A percentile compares a stretch with the other conserved stretches of the same genome.
Evolutionary conservation across 2,329 filamentous ascomycete species (phyloP).

Genomic region (Trichophyton mentagrophytes): DNA sequence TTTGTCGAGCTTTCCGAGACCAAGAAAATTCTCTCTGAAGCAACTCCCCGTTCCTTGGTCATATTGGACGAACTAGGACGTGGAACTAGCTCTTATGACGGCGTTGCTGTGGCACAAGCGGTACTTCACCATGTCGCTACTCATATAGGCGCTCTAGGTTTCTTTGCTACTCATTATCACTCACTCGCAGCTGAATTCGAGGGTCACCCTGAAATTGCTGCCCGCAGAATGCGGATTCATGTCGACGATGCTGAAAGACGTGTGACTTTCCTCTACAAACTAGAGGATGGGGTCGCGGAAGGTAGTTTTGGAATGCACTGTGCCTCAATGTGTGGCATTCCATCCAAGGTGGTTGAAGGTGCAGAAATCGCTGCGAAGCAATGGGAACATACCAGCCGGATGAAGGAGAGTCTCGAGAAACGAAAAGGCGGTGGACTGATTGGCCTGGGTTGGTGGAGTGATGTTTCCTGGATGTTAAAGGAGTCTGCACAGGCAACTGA

Average conservation of each 20-base stretch:
- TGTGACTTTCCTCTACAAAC: slow-evolving; percentile 94
- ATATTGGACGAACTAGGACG: slow-evolving; percentile 94
- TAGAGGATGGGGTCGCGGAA: slow-evolving; percentile 87
- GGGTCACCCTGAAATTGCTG: slow-evolving; percentile 71
- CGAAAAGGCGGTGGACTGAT: slow-evolving; percentile 69
- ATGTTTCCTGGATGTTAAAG: slow-evolving; percentile 65
- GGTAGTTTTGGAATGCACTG: slow-evolving; percentile 99
- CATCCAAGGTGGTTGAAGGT: slow-evolving; percentile 63
- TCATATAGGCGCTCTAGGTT: slow-evolving; percentile 84
- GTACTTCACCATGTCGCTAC: slow-evolving; percentile 93
- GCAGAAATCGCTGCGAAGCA: slow-evolving; percentile 80
- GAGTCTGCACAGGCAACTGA: slow-evolving; percentile 19
- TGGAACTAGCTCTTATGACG: slow-evolving; percentile 89
- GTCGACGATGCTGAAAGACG: slow-evolving; percentile 72
- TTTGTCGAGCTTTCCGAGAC: slow-evolving; percentile 96
- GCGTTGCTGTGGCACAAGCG: slow-evolving; percentile 89
- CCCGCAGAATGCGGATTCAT: slow-evolving; percentile 85
- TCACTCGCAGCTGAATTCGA: slow-evolving; percentile 84
- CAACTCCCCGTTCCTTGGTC: slow-evolving; percentile 83
- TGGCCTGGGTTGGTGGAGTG: slow-evolving; percentile 74
- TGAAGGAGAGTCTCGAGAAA: slow-evolving; percentile 77
- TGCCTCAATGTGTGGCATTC: slow-evolving; percentile 93
- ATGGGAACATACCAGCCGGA: slow-evolving; percentile 87
- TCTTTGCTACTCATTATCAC: slow-evolving; percentile 97
- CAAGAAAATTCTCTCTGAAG: slow-evolving; percentile 92